These are phyloP conservation scores for Elsinoe necatrix DNA, from an alignment of 2,329 filamentous ascomycete genomes.

Conservation along the genomic window DNA sequence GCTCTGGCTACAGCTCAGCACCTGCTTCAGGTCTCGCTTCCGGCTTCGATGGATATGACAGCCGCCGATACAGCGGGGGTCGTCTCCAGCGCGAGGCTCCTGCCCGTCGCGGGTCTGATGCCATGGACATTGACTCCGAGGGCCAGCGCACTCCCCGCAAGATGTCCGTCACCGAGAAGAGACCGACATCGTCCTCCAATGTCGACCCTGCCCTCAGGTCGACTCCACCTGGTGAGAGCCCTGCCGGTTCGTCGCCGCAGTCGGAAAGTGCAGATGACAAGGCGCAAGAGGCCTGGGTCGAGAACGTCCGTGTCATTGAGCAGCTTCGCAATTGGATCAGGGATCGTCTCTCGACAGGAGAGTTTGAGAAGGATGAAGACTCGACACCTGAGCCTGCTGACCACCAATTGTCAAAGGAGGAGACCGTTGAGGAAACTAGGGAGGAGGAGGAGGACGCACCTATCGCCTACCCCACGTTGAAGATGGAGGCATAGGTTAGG, in stretches of 20 bases:
- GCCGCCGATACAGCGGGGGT: constrained; percentile 53
- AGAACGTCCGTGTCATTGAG: constrained; percentile 57
- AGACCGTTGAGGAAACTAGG: background rate
- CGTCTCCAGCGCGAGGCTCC: constrained; percentile 49
- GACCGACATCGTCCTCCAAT: constrained; percentile 20
- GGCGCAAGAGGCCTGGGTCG: constrained; percentile 49
- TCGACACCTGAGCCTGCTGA: constrained; percentile 16
- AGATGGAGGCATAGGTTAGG: constrained; percentile 7
- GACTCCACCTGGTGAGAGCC: constrained; percentile 22
- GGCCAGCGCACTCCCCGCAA: constrained; percentile 31
- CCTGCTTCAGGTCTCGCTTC: constrained; percentile 61
- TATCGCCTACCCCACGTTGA: constrained; percentile 13
- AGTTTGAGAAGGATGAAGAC: constrained; percentile 37
- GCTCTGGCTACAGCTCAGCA: constrained; percentile 53
- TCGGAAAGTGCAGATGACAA: constrained; percentile 35
- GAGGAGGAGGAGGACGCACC: constrained; percentile 12
- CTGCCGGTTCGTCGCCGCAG: constrained; percentile 4
- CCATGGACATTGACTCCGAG: constrained; percentile 36
- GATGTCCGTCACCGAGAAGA: constrained; percentile 23
- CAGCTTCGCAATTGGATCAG: constrained; percentile 50
- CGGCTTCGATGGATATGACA: constrained; percentile 52
- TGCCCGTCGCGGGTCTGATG: constrained; percentile 32
- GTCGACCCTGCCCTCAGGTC: constrained; percentile 32
- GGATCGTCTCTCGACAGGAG: constrained; percentile 45
- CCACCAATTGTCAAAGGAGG: constrained; percentile 17